Base-by-base conservation (phyloP, 306 rosid genomes). In the Spatholobus suberectus region DNA sequence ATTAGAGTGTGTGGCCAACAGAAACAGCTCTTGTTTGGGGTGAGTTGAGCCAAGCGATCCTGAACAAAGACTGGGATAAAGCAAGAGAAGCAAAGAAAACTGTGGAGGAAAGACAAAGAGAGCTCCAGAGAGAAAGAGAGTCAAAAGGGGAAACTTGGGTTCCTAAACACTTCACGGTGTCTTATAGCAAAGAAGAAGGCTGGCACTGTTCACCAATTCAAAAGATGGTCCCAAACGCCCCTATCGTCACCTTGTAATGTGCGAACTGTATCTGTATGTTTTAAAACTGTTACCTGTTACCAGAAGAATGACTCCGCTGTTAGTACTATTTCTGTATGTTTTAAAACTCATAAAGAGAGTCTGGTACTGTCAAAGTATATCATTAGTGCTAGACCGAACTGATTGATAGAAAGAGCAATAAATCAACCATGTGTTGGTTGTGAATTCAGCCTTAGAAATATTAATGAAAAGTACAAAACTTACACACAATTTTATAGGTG, bases 1-100 rank as follows among this genome's bases (percentile, higher is more conserved):
- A 18, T 23, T 32, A 92, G 98, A 89, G 81, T 58, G 84, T 90
- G 72, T 83, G 87, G 94, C 80, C 81, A 78, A 92, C 90, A 74
- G 98, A 94, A 82, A 90, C 95, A 81, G 93, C 87, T 43, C 71
- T 80, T 29, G 86, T 92, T 44, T 94, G 95, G 97, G 73, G 90
- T 73, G 87, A 90, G 59, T 79, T 90, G 76, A 92, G 88, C 88
- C 86, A 88, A 85, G 90, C 89, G 26, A 90, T 90, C 20, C 3
- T 92, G 49, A 85, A 59, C 70, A 83, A 78, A 23, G 92, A 92
- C 49, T 92, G 94, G 94, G 91, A 51, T 41, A 91, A 83, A 78
- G 97, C 97, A 77, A 92, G 75, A 77, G 92, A 88, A 73, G 94
- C 84, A 68, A 92, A 94, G 91, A 89, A 80, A 27, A 69, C 6